Conservation (phyloP, 768 basidiomycete genomes). For the Pleurotus cornucopiae region DNA sequence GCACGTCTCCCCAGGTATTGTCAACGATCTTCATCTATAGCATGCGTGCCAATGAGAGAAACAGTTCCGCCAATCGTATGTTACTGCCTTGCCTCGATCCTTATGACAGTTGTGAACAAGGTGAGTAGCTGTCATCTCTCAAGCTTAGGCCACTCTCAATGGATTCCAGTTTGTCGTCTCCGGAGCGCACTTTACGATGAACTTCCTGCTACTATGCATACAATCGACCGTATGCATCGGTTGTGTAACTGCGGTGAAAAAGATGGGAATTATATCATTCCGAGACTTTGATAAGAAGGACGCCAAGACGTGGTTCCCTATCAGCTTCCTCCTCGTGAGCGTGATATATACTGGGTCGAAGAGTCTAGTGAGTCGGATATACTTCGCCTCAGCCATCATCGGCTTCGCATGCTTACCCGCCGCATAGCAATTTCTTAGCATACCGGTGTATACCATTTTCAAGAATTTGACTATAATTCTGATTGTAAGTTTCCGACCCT, state of each 20-base stretch:
- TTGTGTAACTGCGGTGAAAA: constrained; percentile 75
- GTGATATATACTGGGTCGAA: constrained; percentile 99
- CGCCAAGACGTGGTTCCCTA: constrained; percentile 91
- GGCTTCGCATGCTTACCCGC: background rate
- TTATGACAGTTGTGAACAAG: constrained; percentile 98
- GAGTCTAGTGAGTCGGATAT: constrained; percentile 67
- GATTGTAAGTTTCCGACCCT: constrained; percentile 55
- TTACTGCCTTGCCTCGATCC: constrained; percentile 89
- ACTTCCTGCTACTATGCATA: constrained; percentile 87
- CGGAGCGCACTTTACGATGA: constrained; percentile 92
- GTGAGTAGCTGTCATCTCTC: constrained; percentile 32
- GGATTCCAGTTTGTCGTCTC: constrained; percentile 83
- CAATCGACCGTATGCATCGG: constrained; percentile 85
- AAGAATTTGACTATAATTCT: constrained; percentile 99
- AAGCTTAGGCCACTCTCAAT: background rate
- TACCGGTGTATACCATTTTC: constrained; percentile 98
- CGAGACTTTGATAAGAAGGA: constrained; percentile 78
- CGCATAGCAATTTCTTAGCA: constrained; percentile 87
- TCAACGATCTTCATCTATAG: background rate
- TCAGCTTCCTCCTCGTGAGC: constrained; percentile 84
- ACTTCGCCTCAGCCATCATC: background rate
- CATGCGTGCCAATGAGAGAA: background rate
- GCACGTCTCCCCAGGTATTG: constrained; percentile 24
- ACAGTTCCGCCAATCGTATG: constrained; percentile 78
- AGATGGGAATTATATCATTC: constrained; percentile 75